Percentiles rank a stretch among this genome's conserved stretches.
These are phyloP conservation scores for Cornus controversa DNA, from an alignment of 148 eudicot species.

Conservation along the genomic window DNA sequence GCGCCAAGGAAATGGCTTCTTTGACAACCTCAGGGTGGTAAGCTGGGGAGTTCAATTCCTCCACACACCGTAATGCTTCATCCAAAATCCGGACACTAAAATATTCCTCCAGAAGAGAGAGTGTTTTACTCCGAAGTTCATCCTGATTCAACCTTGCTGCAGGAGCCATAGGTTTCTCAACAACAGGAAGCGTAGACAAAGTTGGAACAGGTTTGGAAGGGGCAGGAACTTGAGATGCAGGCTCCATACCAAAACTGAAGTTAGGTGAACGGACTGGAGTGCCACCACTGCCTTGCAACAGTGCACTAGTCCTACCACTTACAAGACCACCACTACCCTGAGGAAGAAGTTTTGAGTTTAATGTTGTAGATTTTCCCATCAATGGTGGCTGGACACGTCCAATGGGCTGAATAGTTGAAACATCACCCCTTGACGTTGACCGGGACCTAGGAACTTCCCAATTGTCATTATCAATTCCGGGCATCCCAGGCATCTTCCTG, in stretches of 20 bases:
- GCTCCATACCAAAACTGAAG: constrained; percentile 34
- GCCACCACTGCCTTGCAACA: constrained; percentile 70
- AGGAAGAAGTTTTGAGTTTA: constrained; percentile 66
- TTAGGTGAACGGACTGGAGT: constrained; percentile 45
- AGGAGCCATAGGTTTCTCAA: constrained; percentile 25
- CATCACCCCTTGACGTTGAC: constrained; percentile 58
- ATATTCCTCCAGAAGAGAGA: constrained; percentile 76
- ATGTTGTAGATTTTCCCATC: constrained; percentile 44
- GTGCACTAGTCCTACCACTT: constrained; percentile 68
- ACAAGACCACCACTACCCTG: constrained; percentile 64
- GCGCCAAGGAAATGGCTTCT: constrained; percentile 68
- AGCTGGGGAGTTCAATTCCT: constrained; percentile 71
- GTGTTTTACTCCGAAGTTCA: constrained; percentile 54
- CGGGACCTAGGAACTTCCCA: constrained; percentile 86
- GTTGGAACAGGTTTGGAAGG: constrained; percentile 33
- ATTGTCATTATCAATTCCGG: constrained; percentile 69
- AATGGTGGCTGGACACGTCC: constrained; percentile 54
- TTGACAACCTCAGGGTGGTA: constrained; percentile 69
- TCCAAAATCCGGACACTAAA: constrained; percentile 63
- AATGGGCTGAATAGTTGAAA: constrained; percentile 20
- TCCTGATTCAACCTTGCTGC: constrained; percentile 30
- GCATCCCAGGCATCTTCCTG: constrained; percentile 72
- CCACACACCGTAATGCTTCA: constrained; percentile 76
- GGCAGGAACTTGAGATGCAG: constrained; percentile 29
- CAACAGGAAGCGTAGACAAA: constrained; percentile 14